phyloP scores from a whole-genome alignment of 2,329 filamentous ascomycete species.

The Claviceps arundinis region DNA sequence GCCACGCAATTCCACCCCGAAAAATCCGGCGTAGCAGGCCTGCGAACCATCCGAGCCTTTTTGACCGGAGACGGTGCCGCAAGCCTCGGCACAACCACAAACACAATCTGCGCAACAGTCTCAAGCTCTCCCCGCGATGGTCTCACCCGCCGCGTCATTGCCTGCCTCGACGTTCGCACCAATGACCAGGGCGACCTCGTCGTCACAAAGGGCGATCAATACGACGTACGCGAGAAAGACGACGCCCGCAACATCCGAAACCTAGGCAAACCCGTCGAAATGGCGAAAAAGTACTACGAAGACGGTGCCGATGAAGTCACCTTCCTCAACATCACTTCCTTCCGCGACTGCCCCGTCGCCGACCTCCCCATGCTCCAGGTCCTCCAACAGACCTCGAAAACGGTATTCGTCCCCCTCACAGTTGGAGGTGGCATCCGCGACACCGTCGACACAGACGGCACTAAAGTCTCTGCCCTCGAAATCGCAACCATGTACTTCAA shows the following conservation, averaged over 20 bases:
- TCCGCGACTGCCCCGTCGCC: constrained; percentile 84
- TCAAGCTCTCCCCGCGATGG: constrained; percentile 38
- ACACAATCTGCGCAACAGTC: background rate
- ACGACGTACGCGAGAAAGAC: constrained; percentile 88
- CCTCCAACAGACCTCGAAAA: constrained; percentile 69
- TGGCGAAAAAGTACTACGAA: constrained; percentile 88
- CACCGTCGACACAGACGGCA: constrained; percentile 78
- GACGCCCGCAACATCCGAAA: constrained; percentile 61
- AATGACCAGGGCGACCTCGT: constrained; percentile 93
- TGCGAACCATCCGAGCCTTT: constrained; percentile 76
- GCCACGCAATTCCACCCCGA: constrained; percentile 97
- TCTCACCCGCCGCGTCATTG: constrained; percentile 85
- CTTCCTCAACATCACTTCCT: constrained; percentile 96
- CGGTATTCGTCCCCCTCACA: constrained; percentile 91
- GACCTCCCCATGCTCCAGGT: constrained; percentile 96
- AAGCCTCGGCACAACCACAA: constrained; percentile 24
- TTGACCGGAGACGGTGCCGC: constrained; percentile 54
- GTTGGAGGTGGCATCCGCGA: constrained; percentile 93
- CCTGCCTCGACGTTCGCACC: constrained; percentile 86
- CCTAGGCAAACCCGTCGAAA: constrained; percentile 89
- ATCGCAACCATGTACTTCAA: constrained; percentile 97
- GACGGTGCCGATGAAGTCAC: constrained; percentile 95
- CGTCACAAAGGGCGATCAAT: constrained; percentile 96
- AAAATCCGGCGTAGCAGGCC: constrained; percentile 82
- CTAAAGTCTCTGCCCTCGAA: constrained; percentile 74